phyloP scores from a whole-genome alignment of 805 yeast species.

The Ogataea angusta region DNA sequence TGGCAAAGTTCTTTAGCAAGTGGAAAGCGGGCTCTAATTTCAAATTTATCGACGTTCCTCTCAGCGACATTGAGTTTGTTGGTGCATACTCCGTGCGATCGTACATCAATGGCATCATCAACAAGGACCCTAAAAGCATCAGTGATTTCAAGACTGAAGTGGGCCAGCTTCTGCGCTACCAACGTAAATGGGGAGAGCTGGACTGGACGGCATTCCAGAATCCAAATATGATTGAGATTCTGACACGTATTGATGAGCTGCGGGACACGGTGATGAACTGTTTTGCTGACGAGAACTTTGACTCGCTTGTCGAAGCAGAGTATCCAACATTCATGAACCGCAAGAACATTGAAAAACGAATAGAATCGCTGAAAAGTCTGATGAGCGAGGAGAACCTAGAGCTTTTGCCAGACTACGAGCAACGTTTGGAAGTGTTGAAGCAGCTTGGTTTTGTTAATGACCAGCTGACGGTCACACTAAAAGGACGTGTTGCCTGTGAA shows the following conservation, averaged over 20 bases:
- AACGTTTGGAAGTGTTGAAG: slow-evolving; percentile 73
- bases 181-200: slow-evolving; percentile 42
- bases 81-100: slow-evolving; percentile 37
- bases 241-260: slow-evolving; percentile 37
- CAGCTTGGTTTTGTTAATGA: slow-evolving; percentile 80
- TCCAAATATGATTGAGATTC: slow-evolving; percentile 35
- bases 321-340: slow-evolving; percentile 40
- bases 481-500: slow-evolving; percentile 94
- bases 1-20: slow-evolving; percentile 34
- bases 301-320: slow-evolving; percentile 13
- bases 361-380: slow-evolving; percentile 53
- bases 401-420: slow-evolving; percentile 89
- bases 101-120: slow-evolving; percentile 34
- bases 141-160: slow-evolving; percentile 37
- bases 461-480: slow-evolving; percentile 67
- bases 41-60: slow-evolving; percentile 38
- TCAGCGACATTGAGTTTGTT: slow-evolving; percentile 42
- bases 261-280: slow-evolving; percentile 19
- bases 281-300: slow-evolving; percentile 27
- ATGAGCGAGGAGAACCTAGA: slow-evolving; percentile 87
- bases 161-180: slow-evolving; percentile 34
- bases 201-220: slow-evolving; percentile 37
- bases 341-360: slow-evolving; percentile 44
- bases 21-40: slow-evolving; percentile 25
- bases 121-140: slow-evolving; percentile 36